Base-by-base conservation (phyloP, 1,284 basidiomycete genomes). In the Trichosporon ovoides region DNA sequence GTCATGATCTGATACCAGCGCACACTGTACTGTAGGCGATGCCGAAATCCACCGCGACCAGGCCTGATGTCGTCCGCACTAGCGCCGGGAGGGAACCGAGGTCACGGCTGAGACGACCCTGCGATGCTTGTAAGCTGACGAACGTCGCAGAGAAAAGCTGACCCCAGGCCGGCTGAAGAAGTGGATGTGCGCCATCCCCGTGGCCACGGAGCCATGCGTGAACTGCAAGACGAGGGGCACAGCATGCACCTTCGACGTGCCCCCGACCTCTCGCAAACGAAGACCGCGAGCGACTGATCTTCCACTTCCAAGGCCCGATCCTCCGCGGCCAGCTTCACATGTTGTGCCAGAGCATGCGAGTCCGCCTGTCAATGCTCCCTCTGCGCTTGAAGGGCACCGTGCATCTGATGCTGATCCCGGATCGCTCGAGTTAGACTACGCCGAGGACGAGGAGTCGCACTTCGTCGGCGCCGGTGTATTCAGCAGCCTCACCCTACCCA, bases 381-480 rank as follows among this genome's bases (percentile, higher is more conserved):
- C n/a, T n/a, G n/a, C n/a, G n/a, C n/a, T n/a, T n/a, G n/a, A n/a
- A n/a, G n/a, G n/a, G n/a, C n/a, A n/a, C n/a, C n/a, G n/a, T n/a
- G n/a, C n/a, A n/a, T n/a, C n/a, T n/a, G n/a, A n/a, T n/a, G n/a
- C n/a, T n/a, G n/a, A 36, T n/a, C 62, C 60, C 12, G 46, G 56
- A 0, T 55, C 64, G 6, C 56, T 68, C 4, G 67, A 72, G 43
- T 37, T 61, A 11, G 63, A 65, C 20, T 55, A 53, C 0, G 56
- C 38, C 14, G 60, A 65, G 4, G 64, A 61, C 12, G 60, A 67
- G 7, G 69, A 72, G 38, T 65, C 64, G 12, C 70, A 72, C 50
- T 72, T 66, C 48, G 57, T 72, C 10, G 67, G 70, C 3, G 54
- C 66, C 11, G 65, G 64, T 7, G 65, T 66, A 1, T 68, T 69